phyloP scores from a whole-genome alignment of 2,329 filamentous ascomycete genomes.

The Fonsecaea monophora region DNA sequence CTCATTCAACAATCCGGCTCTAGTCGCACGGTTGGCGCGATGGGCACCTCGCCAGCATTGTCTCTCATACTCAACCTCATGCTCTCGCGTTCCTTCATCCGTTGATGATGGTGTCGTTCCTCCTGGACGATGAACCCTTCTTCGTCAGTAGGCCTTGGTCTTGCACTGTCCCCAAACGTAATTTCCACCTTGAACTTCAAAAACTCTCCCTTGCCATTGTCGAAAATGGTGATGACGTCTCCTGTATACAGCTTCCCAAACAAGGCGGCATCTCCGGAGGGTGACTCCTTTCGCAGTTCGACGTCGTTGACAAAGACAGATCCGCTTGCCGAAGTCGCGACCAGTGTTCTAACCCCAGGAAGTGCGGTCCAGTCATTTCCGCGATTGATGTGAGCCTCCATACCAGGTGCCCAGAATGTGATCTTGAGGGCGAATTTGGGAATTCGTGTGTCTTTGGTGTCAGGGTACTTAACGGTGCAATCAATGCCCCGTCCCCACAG shows the following conservation, averaged over 20 bases:
- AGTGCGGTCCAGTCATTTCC: slow-evolving; percentile 63
- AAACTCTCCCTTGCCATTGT: slow-evolving; percentile 51
- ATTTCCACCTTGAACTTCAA: slow-evolving; percentile 55
- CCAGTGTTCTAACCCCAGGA: slow-evolving; percentile 68
- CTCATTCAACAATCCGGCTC: slow-evolving; percentile 8
- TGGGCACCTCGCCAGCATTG: slow-evolving; percentile 19
- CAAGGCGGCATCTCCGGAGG: slow-evolving; percentile 58
- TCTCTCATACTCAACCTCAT: slow-evolving; percentile 29
- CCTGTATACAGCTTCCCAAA: slow-evolving; percentile 76
- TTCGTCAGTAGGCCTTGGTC: slow-evolving; percentile 50
- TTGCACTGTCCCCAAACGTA: slow-evolving; percentile 54
- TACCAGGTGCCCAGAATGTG: slow-evolving; percentile 73
- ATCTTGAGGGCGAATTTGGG: slow-evolving; percentile 84
- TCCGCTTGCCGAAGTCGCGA: slow-evolving; percentile 78
- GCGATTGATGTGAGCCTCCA: slow-evolving; percentile 64
- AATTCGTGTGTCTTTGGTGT: slow-evolving; percentile 70
- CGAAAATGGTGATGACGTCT: slow-evolving; percentile 77
- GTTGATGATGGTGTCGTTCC: slow-evolving; percentile 45
- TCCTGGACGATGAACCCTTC: slow-evolving; percentile 50
- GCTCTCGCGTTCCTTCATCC: slow-evolving; percentile 36
- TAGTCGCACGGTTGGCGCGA: slow-evolving; percentile 5
- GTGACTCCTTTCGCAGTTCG: slow-evolving; percentile 64
- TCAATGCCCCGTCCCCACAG: slow-evolving; percentile 77
- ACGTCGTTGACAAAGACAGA: slow-evolving; percentile 80
- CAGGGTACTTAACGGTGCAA: slow-evolving; percentile 72